These are phyloP conservation scores for Cardiospermum halicacabum DNA, from an alignment of 345 rosid genomes.

Conservation along the genomic window DNA sequence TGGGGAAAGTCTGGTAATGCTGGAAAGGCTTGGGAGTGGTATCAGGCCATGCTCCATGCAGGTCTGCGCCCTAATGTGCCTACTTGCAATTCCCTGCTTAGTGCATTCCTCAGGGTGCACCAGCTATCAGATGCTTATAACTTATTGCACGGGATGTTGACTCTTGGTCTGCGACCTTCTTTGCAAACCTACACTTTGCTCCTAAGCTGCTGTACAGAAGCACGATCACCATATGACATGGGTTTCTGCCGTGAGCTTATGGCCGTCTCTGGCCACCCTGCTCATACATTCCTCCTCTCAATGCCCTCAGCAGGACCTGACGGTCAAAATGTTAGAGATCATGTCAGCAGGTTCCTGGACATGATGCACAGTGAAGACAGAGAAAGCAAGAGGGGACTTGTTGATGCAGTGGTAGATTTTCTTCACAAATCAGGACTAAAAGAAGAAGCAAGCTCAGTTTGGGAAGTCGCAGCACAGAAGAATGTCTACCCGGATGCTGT, in stretches of 20 bases:
- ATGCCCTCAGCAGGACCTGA: slow-evolving; percentile 84
- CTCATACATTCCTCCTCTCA: slow-evolving; percentile 67
- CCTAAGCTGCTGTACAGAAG: slow-evolving; percentile 84
- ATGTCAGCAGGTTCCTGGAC: slow-evolving; percentile 68
- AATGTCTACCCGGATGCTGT: slow-evolving; percentile 83
- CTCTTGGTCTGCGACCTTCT: slow-evolving; percentile 63
- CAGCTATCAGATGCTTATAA: slow-evolving; percentile 63
- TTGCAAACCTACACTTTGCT: slow-evolving; percentile 86
- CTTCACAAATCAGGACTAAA: slow-evolving; percentile 88
- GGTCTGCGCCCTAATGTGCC: slow-evolving; percentile 91
- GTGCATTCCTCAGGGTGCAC: slow-evolving; percentile 75
- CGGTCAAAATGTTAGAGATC: slow-evolving; percentile 83
- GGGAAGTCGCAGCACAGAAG: slow-evolving; percentile 87
- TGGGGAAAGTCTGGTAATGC: slow-evolving; percentile 94
- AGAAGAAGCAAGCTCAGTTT: slow-evolving; percentile 88
- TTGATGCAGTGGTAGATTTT: slow-evolving; percentile 85
- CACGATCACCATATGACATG: slow-evolving; percentile 61
- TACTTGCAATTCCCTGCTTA: slow-evolving; percentile 89
- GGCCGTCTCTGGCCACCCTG: slow-evolving; percentile 79
- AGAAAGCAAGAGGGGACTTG: slow-evolving; percentile 95
- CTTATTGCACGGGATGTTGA: slow-evolving; percentile 69
- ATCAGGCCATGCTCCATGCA: slow-evolving; percentile 68
- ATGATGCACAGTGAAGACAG: slow-evolving; percentile 93
- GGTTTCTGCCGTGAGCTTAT: slow-evolving; percentile 70
- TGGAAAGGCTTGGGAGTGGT: slow-evolving; percentile 83